These are phyloP conservation scores for Scutellaria baicalensis DNA, from an alignment of 257 asterid species.

Conservation along the genomic window DNA sequence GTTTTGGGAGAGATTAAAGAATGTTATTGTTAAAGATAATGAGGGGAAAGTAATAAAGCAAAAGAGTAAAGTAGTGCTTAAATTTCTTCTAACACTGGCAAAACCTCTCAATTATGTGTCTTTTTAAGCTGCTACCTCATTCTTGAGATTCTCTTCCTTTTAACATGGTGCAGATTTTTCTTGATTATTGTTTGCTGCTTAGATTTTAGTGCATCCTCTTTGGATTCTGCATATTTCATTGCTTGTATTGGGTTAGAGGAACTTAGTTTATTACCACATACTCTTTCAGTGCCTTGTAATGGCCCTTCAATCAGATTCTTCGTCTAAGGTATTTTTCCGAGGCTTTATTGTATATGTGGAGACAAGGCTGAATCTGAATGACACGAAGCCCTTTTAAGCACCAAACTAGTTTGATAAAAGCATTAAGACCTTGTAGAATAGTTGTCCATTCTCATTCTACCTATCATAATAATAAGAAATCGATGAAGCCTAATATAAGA, in stretches of 20 bases:
- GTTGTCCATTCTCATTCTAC: not conserved
- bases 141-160: slow-evolving; percentile 35
- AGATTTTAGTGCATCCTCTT: not conserved
- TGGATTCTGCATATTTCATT: too few relatives aligned
- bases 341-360: not conserved
- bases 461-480: not conserved
- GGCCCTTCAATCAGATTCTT: not conserved
- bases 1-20: slow-evolving; percentile 32
- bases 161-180: slow-evolving; percentile 22
- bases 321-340: not conserved
- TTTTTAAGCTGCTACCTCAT: slow-evolving; percentile 23
- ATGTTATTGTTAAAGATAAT: slow-evolving; percentile 19
- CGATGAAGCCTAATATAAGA: not conserved
- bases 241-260: not conserved
- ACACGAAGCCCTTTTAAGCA: not conserved
- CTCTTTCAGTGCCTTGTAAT: not conserved
- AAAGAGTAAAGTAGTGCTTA: slow-evolving; percentile 6
- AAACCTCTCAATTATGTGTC: slow-evolving; percentile 23
- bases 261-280: not conserved
- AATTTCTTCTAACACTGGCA: slow-evolving; percentile 18
- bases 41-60: slow-evolving; percentile 27
- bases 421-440: not conserved
- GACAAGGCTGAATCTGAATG: too few relatives aligned
- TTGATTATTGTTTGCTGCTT: not conserved
- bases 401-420: not conserved